Base-by-base conservation (phyloP, 768 basidiomycete species). In the Tylopilus intermedius region DNA sequence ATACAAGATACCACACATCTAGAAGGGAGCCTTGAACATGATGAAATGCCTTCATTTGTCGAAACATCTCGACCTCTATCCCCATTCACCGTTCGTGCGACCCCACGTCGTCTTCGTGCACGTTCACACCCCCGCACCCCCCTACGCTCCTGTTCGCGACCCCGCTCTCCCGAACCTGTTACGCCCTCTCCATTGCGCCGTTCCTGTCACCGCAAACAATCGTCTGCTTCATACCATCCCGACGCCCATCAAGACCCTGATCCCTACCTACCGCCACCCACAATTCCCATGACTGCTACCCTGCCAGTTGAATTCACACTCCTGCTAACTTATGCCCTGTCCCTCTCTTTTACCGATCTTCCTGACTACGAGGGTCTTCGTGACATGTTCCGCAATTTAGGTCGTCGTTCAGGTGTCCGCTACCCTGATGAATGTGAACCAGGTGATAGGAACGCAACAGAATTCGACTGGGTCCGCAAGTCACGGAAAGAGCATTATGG, bases 301-400 rank as follows among this genome's bases (percentile, higher is more conserved):
- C 80, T 92, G 50, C 89, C 88, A 13, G 77, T 82, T 45, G 90
- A 93, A 69, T 90, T 92, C 54, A 86, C 86, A 57, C 80, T 90
- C 49, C 78, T 92, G 59, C 87, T 86, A 68, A 70, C 69, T 42
- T 94, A 94, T 71, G 83, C 86, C 21, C 81, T 91, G 42, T 83
- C 82, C 2, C 81, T 94, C 33, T 86, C 86, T 57, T 94, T 93
- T 60, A 89, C 89, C 62, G 91, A 94, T 72, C 76, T 90, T 38
- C 92, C 91, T 9, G 92, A 94, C 69, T 94, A 94, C 61, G 85
- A 83, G 41, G 90, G 90, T 26, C 73, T 93, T 22, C 78, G 90
- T 40, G 79, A 78, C 42, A 77, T 91, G 42, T 90, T 93, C 67
- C 76, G 78, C 14, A 79, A 77, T 4, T 63, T 86, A 10, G 83